Evolutionary conservation across 495 filamentous ascomycete species (phyloP), one percentile per base, ranked within the genome.

Genomic region (Jackrogersella multiformis): DNA sequence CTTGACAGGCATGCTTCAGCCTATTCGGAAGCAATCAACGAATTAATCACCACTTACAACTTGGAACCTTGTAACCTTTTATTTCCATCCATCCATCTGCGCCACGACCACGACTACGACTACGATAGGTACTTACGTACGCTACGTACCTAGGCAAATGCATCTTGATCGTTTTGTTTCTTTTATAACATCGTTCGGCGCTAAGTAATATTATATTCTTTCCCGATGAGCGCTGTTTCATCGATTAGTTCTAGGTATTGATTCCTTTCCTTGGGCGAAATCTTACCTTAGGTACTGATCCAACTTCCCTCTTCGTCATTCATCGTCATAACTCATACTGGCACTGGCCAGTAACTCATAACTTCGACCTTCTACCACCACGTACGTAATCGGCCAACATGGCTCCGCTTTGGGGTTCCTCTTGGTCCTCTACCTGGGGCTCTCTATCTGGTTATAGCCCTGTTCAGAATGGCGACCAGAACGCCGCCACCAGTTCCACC

Each of bases 331-430:
- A n/a, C n/a, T n/a, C n/a, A n/a, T n/a, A n/a, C n/a, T n/a, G n/a
- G n/a, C n/a, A n/a, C n/a, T n/a, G n/a, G n/a, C n/a, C n/a, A n/a
- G n/a, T n/a, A n/a, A n/a, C n/a, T n/a, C n/a, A n/a, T n/a, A 56
- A 23, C 57, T 18, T 45, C 64, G 20, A 62, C 16, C 35, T 36
- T 18, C 18, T 21, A 16, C 18, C 4, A 44, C 36, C 52, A 42
- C n/a, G 23, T 26, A 38, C 21, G n/a, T n/a, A 53, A 23, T 38
- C 56, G 32, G 8, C 41, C 38, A 46, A 46, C 23, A 75, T 75
- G 73, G 70, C 73, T 59, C 68, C 73, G 61, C 67, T 75, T 39
- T 75, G 70, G 72, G 67, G 67, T 6, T 73, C 72, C 1, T 70
- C 66, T 20, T 73, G 66, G 70, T 69, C 73, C 8, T 72, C 72